Evolutionary conservation across 495 filamentous ascomycete species (phyloP), one percentile per base, ranked within the genome.

Genomic region (Penicillium robsamsonii): DNA sequence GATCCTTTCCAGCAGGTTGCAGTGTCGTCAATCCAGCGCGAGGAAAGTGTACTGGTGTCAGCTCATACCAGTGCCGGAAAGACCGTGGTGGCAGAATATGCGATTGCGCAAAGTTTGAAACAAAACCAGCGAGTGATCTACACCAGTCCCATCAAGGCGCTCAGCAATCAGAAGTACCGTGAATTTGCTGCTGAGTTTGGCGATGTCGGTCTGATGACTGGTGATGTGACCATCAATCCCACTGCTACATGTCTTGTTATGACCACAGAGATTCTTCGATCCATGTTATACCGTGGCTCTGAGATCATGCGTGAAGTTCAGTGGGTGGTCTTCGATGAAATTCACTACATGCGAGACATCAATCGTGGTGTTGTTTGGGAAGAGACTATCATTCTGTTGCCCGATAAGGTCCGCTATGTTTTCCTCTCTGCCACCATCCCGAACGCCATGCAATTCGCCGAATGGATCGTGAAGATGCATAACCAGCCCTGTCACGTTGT

Each of bases 371-470:
- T 98, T 10, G 94, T 98, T 10, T 98, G 94, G 94, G 94, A 98
- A 70, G 94, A 98, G 72, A 97, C 95, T 8, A 95, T 98, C 67
- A 98, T 98, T 67, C 78, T 98, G 24, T 77, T 98, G 10, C 94
- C 94, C 5, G 93, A 98, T 77, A 96, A 98, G 79, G 94, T 97
- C 55, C 88, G 91, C 72, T 98, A 97, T 62, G 94, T 97, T 31
- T 98, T 98, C 77, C 76, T 98, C 31, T 98, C 94, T 25, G 94
- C 94, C 38, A 98, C 94, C n/a, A 98, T 98, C 57, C 94, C 94
- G 37, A 98, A 98, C 65, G 92, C 94, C 43, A 96, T 97, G 87
- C 94, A 98, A 68, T 98, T 98, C 64, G 94, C 94, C 62, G 91
- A 98, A 71, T 98, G 94, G 94, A 92, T 97, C 57, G 89, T 88